Evolutionary conservation across 345 rosid genomes (phyloP).

Genomic region (Gynandropsis gynandra): DNA sequence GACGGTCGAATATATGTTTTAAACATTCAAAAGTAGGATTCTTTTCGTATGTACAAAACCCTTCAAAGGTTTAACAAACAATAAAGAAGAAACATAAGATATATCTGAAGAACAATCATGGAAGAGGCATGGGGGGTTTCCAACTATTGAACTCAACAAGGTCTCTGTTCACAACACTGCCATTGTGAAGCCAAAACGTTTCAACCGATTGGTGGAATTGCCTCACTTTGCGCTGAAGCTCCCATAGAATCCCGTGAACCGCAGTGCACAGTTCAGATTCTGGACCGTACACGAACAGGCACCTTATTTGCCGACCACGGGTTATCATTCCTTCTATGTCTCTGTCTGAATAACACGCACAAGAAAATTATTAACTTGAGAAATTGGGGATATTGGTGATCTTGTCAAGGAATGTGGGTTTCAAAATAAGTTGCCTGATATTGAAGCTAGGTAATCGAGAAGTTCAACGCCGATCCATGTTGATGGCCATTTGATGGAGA

Average conservation of each 20-base stretch:
- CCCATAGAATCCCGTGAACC: slow-evolving; percentile 78
- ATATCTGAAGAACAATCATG: slow-evolving; percentile 27
- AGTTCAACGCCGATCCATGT: slow-evolving; percentile 63
- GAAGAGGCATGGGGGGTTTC: slow-evolving; percentile 76
- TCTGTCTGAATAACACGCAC: slow-evolving; percentile 37
- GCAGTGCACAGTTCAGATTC: slow-evolving; percentile 70
- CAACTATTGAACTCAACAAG: slow-evolving; percentile 63
- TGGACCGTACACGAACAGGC: slow-evolving; percentile 72
- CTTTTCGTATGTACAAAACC: slow-evolving; percentile 14
- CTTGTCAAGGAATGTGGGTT: not conserved
- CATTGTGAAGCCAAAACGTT: slow-evolving; percentile 95
- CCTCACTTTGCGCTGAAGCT: slow-evolving; percentile 89
- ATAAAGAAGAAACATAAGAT: not conserved
- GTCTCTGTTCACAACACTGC: slow-evolving; percentile 55
- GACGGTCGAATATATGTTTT: too few relatives aligned
- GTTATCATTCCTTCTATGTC: slow-evolving; percentile 62
- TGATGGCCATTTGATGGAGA: slow-evolving; percentile 98
- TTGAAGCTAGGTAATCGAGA: slow-evolving; percentile 75
- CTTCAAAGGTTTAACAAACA: slow-evolving; percentile 4
- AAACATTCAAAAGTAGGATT: not conserved
- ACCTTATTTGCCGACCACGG: slow-evolving; percentile 58
- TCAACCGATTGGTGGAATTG: slow-evolving; percentile 80
- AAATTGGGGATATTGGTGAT: slow-evolving; percentile 5
- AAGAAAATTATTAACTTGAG: not conserved
- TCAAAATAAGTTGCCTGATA: slow-evolving; percentile 36